Evolutionary conservation across 768 basidiomycete species (phyloP), one percentile per base, ranked within the genome.

Genomic region (Amanita fuliginea): DNA sequence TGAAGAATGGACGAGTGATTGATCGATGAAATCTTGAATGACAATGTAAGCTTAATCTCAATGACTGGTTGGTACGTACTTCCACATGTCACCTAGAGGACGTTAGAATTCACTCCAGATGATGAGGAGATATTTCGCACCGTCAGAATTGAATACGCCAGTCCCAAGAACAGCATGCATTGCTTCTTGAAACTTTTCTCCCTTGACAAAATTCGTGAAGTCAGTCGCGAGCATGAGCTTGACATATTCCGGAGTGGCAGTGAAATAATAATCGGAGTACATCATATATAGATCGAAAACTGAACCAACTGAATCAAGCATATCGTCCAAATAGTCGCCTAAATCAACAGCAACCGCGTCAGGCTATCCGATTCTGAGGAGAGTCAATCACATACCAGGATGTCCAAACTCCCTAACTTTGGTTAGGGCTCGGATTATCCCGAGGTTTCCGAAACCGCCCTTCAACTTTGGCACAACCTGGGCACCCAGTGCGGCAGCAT

Each of bases 61-160:
- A 45, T 39, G 18, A 26, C 9, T 3, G 47, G 30, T 7, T 21
- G 21, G 6, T 28, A 46, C 61, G 34, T 55, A 68, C 64, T 68
- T 66, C 68, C 67, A 70, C 66, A 70, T 67, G 30, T 66, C 60
- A 24, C 59, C 61, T 65, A 39, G 26, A 47, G 5, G 8, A 4
- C 2, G 46, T 47, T 10, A 46, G 13, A 18, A 28, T 49, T 46
- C 18, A 21, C 19, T 11, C 6, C n/a, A 18, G 16, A 19, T 4
- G 14, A 14, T 21, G 36, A 9, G 11, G 7, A 4, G 5, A n/a
- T 3, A 10, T 3, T 21, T 24, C 67, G 51, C 55, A 73, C 81
- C 81, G 47, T 83, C 80, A 11, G 78, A 76, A 54, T 84, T 83
- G 59, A 85, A 85, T 3, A 84, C 77, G 0, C 83, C 83, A 9